Evolutionary conservation across 169 alveolate genomes (phyloP).

Genomic region (Neospora caninum): DNA sequence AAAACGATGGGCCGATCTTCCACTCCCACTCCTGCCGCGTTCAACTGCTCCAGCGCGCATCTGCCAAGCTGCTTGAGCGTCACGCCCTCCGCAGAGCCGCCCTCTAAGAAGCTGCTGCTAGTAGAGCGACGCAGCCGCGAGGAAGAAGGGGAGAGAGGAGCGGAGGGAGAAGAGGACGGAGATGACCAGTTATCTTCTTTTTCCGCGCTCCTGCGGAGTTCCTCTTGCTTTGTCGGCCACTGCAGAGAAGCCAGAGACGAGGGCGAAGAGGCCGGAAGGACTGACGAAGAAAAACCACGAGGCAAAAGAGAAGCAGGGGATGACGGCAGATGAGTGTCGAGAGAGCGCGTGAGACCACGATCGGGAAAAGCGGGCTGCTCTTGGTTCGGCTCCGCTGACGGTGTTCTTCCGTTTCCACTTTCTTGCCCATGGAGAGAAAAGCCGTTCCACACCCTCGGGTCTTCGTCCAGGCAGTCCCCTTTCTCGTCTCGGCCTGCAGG

Average conservation of each 20-base stretch:
- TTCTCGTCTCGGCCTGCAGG: not conserved
- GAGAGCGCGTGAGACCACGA: no score
- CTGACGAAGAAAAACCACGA: no score
- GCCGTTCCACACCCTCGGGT: no score
- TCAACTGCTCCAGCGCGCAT: not conserved
- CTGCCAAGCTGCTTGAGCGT: constrained; percentile 8
- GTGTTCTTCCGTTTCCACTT: not conserved
- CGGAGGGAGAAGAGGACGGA: not conserved
- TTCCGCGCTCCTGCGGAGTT: not conserved
- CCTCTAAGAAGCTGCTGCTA: not conserved
- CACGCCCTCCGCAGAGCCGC: not conserved
- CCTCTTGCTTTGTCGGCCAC: not conserved
- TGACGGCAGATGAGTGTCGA: no score
- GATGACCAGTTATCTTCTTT: not conserved
- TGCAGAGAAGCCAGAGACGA: no score
- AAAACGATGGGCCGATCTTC: constrained; percentile 24
- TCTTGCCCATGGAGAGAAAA: not conserved
- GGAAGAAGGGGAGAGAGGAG: not conserved
- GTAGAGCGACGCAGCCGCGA: not conserved
- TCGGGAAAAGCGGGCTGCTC: no score
- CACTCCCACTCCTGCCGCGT: constrained; percentile 25
- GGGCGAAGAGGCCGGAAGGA: no score
- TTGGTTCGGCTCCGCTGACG: no score
- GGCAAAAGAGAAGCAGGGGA: no score
- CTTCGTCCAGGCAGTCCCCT: no score